Evolutionary conservation across 1,139 yeast species (phyloP).

Genomic region (Geotrichum cucujoidarum): DNA sequence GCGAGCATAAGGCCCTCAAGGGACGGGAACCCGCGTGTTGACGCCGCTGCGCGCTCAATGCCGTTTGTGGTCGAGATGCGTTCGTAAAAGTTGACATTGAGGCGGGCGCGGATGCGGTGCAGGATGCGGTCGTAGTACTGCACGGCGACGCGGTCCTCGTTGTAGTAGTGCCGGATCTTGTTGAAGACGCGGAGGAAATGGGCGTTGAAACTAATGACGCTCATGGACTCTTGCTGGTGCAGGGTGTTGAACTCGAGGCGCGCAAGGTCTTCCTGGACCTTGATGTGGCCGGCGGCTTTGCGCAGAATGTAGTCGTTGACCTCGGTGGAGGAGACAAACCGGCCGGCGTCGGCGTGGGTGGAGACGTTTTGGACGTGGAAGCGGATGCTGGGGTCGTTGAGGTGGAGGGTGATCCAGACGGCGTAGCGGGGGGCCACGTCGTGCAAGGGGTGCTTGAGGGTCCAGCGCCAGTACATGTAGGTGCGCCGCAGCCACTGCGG

Average conservation of each 20-base stretch:
- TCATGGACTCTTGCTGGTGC: not conserved
- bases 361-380: constrained; percentile 15
- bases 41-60: not conserved
- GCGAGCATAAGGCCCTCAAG: constrained; percentile 14
- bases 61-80: constrained; percentile 1
- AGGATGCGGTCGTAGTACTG: constrained; percentile 17
- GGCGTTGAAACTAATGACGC: constrained; percentile 12
- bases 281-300: constrained; percentile 16
- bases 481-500: constrained; percentile 18
- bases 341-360: not conserved
- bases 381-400: constrained; percentile 10
- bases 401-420: constrained; percentile 16
- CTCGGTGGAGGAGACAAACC: constrained; percentile 9
- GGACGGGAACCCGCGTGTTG: constrained; percentile 2
- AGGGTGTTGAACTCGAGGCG: constrained; percentile 12
- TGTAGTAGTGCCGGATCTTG: constrained; percentile 16
- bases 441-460: constrained; percentile 12
- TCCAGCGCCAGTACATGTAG: constrained; percentile 20
- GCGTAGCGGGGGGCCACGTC: constrained; percentile 16
- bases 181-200: constrained; percentile 13
- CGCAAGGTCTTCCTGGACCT: constrained; percentile 17
- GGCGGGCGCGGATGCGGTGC: constrained; percentile 9
- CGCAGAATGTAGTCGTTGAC: constrained; percentile 15
- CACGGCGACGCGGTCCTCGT: constrained; percentile 17
- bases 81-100: constrained; percentile 11